Conservation (phyloP, 1,139 yeast species). For the Debaryomyces psychrophilus region DNA sequence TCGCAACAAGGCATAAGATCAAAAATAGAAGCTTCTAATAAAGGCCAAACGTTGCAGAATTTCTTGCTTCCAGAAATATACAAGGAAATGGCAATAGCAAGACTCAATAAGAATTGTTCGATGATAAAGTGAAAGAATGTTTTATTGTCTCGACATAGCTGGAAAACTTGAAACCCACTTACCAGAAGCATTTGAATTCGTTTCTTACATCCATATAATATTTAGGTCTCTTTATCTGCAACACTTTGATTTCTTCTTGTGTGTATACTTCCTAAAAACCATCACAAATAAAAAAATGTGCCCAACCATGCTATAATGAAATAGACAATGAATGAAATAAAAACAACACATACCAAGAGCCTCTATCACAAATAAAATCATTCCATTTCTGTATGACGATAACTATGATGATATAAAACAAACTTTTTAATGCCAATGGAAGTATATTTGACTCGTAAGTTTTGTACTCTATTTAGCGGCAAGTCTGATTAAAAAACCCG, state of each 20-base stretch:
- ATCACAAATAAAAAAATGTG: conserved; percentile 43
- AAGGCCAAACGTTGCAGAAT: conserved; percentile 67
- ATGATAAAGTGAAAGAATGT: conserved; percentile 61
- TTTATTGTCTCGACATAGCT: conserved; percentile 48
- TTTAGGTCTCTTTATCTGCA: conserved; percentile 11
- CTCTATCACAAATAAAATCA: conserved; percentile 51
- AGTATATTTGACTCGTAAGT: conserved; percentile 36
- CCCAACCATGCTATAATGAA: conserved; percentile 53
- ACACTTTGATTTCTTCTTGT: conserved; percentile 7
- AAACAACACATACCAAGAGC: conserved; percentile 53
- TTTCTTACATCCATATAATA: conserved; percentile 45
- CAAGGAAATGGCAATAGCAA: conserved; percentile 57
- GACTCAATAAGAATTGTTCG: conserved; percentile 55
- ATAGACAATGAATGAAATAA: conserved; percentile 53
- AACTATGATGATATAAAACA: conserved; percentile 55
- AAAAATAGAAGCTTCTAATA: conserved; percentile 58
- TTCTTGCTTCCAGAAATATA: conserved; percentile 57
- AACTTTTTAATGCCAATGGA: conserved; percentile 56
- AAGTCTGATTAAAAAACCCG: conserved; percentile 49
- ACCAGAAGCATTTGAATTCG: conserved; percentile 17
- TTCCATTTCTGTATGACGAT: conserved; percentile 58
- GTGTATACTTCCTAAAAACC: conserved; percentile 19
- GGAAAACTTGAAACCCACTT: conserved; percentile 32
- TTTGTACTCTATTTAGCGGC: conserved; percentile 27
- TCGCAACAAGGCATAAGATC: conserved; percentile 44